phyloP scores from a whole-genome alignment of 148 eudicot species.

The Vaccinium corymbosum region DNA sequence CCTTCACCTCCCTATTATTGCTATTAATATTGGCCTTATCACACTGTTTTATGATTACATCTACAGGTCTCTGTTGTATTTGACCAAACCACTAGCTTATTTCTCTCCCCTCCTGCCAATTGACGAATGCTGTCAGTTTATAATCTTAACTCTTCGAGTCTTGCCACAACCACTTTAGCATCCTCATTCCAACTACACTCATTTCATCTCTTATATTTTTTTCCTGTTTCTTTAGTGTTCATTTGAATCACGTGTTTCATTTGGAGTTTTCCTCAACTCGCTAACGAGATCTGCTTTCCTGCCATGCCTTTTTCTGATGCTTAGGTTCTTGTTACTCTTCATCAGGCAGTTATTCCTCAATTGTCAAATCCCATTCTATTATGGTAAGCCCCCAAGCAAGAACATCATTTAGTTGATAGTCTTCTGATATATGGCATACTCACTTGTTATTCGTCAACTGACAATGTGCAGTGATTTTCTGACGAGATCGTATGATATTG shows the following conservation, averaged over 20 bases:
- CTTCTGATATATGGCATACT: conserved; percentile 1
- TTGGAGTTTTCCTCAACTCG: not conserved
- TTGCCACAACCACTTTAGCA: not conserved
- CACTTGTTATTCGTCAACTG: conserved; percentile 11
- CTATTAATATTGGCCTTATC: not conserved
- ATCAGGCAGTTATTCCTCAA: conserved; percentile 74
- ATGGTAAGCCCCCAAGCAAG: conserved; percentile 43
- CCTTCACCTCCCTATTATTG: not conserved
- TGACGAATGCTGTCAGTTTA: not conserved
- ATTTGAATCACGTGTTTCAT: not conserved
- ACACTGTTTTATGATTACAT: not conserved
- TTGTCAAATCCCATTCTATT: conserved; percentile 74
- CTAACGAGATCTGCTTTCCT: not conserved
- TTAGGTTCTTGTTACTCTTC: conserved; percentile 84
- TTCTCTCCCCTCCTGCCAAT: not conserved
- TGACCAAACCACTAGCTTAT: not conserved
- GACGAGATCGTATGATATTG: conserved; percentile 92
- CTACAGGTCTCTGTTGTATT: not conserved
- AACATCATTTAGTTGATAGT: not conserved
- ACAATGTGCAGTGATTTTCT: conserved; percentile 84
- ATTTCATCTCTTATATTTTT: not conserved
- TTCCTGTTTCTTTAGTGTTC: not conserved
- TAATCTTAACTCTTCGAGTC: too few species aligned
- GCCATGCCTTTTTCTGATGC: conserved; percentile 3
- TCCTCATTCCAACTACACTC: not conserved